Conservation (phyloP, 768 basidiomycete species). For the Lyophyllum atratum region DNA sequence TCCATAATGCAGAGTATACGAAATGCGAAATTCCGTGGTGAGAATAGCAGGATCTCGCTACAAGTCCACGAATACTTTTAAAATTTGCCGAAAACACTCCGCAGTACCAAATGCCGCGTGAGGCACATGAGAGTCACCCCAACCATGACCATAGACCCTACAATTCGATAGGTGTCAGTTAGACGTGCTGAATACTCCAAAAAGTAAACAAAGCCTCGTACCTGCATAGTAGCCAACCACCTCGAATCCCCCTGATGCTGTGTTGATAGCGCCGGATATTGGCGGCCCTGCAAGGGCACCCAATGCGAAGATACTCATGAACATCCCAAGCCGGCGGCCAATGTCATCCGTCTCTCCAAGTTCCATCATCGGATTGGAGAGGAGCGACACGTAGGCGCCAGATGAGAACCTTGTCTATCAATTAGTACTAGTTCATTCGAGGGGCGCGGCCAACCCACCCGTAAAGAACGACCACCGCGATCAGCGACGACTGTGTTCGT, state of each 20-base stretch:
- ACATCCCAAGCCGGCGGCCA: slow-evolving; percentile 67
- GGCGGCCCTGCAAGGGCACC: slow-evolving; percentile 73
- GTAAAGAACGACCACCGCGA: slow-evolving; percentile 61
- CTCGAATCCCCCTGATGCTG: slow-evolving; percentile 51
- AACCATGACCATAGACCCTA: slow-evolving; percentile 21
- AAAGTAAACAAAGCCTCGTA: not conserved
- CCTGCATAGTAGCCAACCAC: slow-evolving; percentile 43
- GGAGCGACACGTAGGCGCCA: slow-evolving; percentile 61
- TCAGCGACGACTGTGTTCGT: slow-evolving; percentile 39
- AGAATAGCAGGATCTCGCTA: not conserved
- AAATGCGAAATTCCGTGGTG: not conserved
- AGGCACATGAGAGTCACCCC: slow-evolving; percentile 16
- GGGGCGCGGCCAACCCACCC: slow-evolving; percentile 40
- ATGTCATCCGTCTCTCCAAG: slow-evolving; percentile 64
- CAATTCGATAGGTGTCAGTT: not conserved
- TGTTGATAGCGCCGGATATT: slow-evolving; percentile 69
- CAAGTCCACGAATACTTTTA: not conserved
- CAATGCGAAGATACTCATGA: slow-evolving; percentile 57
- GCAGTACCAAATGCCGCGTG: slow-evolving; percentile 17
- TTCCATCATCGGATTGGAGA: slow-evolving; percentile 57
- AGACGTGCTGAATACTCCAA: too few species aligned
- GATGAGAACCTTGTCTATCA: slow-evolving; percentile 43
- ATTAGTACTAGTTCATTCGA: not conserved
- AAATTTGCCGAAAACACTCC: slow-evolving; percentile 18
- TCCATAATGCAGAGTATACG: not conserved